Evolutionary conservation across 345 rosid genomes (phyloP).

Genomic region (Reutealis trisperma): DNA sequence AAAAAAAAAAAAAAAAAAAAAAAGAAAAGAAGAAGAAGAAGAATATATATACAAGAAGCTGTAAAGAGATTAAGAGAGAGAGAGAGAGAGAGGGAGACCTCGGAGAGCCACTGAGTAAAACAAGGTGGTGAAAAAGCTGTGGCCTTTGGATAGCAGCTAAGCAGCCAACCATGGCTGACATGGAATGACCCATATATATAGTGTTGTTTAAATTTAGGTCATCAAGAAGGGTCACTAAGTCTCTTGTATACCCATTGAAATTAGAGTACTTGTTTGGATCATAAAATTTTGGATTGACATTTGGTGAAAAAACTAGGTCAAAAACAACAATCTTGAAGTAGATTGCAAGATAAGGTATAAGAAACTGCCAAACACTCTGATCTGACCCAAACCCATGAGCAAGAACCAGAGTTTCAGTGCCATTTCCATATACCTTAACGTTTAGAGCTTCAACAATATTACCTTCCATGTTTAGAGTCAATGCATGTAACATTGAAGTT

Average conservation of each 20-base stretch:
- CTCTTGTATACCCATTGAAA: conserved; percentile 29
- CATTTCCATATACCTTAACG: conserved; percentile 31
- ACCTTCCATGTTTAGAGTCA: neutral
- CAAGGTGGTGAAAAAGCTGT: conserved; percentile 31
- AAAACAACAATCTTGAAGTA: conserved; percentile 38
- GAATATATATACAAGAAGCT: too few species aligned
- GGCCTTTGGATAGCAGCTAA: conserved; percentile 34
- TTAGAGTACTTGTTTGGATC: conserved; percentile 25
- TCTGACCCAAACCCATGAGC: conserved; percentile 37
- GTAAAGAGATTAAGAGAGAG: too few species aligned
- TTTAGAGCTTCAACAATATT: conserved; percentile 25
- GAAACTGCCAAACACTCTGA: conserved; percentile 32
- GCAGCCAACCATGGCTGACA: conserved; percentile 44
- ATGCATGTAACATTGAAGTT: neutral
- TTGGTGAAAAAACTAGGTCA: conserved; percentile 29
- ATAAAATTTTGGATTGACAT: conserved; percentile 24
- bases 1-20: too few species aligned
- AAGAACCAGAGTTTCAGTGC: conserved; percentile 32
- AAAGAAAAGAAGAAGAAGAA: too few species aligned
- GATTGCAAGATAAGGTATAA: conserved; percentile 26
- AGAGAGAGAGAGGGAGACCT: conserved; percentile 24
- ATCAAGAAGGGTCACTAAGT: conserved; percentile 28
- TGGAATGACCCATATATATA: conserved; percentile 41
- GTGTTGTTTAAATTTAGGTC: conserved; percentile 19
- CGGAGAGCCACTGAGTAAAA: conserved; percentile 40